Percentiles rank a stretch among this genome's conserved stretches.
Evolutionary conservation across 1,284 basidiomycete genomes (phyloP).

Genomic region (Boletus sp.): DNA sequence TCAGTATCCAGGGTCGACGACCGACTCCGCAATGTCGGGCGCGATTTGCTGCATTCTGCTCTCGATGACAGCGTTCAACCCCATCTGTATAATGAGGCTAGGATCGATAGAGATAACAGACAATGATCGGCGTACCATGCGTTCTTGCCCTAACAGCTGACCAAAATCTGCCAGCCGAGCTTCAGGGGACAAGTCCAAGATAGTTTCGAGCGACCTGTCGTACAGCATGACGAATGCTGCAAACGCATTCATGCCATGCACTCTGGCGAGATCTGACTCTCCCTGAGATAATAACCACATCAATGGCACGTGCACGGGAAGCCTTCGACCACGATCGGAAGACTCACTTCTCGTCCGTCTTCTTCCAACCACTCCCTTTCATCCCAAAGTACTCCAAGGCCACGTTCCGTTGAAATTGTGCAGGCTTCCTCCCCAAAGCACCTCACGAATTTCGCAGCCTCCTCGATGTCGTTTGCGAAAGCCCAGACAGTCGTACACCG

Average conservation of each 20-base stretch:
- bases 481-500: slow-evolving; percentile 48
- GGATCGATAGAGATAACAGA: slow-evolving; percentile 2
- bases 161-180: slow-evolving; percentile 48
- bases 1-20: slow-evolving; percentile 16
- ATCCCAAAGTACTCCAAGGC: slow-evolving; percentile 49
- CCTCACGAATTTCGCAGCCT: slow-evolving; percentile 54
- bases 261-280: slow-evolving; percentile 50
- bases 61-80: slow-evolving; percentile 42
- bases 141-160: slow-evolving; percentile 47
- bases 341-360: slow-evolving; percentile 52
- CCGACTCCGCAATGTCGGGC: slow-evolving; percentile 9
- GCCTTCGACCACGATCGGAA: slow-evolving; percentile 10
- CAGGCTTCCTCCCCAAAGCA: slow-evolving; percentile 57
- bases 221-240: slow-evolving; percentile 60
- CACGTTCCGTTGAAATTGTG: slow-evolving; percentile 40
- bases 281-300: slow-evolving; percentile 39
- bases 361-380: slow-evolving; percentile 57
- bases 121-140: slow-evolving; percentile 47
- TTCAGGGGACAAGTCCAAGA: slow-evolving; percentile 51
- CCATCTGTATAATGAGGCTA: slow-evolving; percentile 22
- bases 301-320: slow-evolving; percentile 13
- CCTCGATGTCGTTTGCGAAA: slow-evolving; percentile 58
- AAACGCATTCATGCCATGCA: slow-evolving; percentile 65
- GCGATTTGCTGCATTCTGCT: slow-evolving; percentile 36
- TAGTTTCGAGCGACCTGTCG: slow-evolving; percentile 51